Conservation (phyloP, 2,329 filamentous ascomycete species). For the Fusarium coffeatum region DNA sequence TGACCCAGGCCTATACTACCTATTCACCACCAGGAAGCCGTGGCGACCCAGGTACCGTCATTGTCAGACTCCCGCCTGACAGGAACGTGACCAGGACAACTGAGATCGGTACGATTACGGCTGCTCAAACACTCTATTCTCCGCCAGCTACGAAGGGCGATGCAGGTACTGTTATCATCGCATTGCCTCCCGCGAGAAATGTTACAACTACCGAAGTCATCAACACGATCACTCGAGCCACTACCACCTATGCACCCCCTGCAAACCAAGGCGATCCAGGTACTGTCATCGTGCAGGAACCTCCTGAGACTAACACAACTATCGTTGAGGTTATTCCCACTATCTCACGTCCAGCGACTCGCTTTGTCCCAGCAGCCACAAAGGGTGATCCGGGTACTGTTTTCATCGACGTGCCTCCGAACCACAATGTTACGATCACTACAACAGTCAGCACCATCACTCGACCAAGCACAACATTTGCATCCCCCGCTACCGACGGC, state of each 20-base stretch:
- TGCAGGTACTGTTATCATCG: conserved; percentile 23
- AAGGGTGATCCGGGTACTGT: conserved; percentile 26
- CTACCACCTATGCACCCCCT: conserved; percentile 18
- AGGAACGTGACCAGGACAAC: conserved; percentile 20
- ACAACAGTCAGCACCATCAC: conserved; percentile 26
- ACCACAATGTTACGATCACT: conserved; percentile 26
- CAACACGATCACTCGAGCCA: not conserved
- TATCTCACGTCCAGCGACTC: conserved; percentile 19
- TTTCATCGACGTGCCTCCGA: conserved; percentile 22
- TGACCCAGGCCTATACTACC: conserved; percentile 13
- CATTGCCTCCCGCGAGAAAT: conserved; percentile 22
- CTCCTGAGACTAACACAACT: conserved; percentile 20
- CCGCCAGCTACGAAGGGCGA: conserved; percentile 15
- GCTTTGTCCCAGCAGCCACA: conserved; percentile 2
- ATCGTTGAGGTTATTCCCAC: conserved; percentile 16
- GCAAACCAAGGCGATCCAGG: conserved; percentile 21
- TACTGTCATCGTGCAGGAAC: conserved; percentile 24
- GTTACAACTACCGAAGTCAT: conserved; percentile 16
- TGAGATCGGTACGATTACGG: conserved; percentile 6
- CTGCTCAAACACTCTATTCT: conserved; percentile 12
- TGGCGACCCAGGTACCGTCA: conserved; percentile 24
- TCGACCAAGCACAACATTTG: conserved; percentile 23
- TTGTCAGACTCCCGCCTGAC: conserved; percentile 14
- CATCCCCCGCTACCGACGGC: conserved; percentile 13
- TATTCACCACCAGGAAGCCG: conserved; percentile 8